These are phyloP conservation scores for Yarrowia hollandica DNA, from an alignment of 805 yeast genomes.

Conservation along the genomic window DNA sequence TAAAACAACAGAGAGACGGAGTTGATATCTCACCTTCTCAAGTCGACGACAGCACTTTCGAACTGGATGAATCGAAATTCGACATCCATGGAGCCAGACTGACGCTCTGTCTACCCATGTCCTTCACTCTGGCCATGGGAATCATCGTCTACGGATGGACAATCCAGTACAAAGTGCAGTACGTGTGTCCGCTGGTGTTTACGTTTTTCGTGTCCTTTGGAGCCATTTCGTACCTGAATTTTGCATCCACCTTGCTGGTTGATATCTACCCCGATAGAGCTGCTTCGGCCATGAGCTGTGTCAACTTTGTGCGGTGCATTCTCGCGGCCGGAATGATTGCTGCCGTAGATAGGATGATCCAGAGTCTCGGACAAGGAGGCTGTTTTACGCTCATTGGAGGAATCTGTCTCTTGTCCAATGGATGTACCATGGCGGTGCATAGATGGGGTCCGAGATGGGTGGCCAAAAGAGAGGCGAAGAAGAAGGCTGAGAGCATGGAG, in stretches of 20 bases:
- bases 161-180: constrained; percentile 48
- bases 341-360: constrained; percentile 60
- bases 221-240: constrained; percentile 46
- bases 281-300: constrained; percentile 71
- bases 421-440: not conserved
- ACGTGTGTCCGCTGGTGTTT: constrained; percentile 58
- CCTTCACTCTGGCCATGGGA: constrained; percentile 45
- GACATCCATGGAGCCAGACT: constrained; percentile 58
- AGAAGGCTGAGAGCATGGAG: too few species aligned
- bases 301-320: constrained; percentile 73
- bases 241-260: constrained; percentile 60
- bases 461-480: not conserved
- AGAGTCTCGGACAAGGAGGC: constrained; percentile 66
- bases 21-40: too few species aligned
- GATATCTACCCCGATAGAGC: constrained; percentile 71
- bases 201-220: constrained; percentile 59
- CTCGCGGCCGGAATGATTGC: constrained; percentile 71
- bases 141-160: constrained; percentile 73
- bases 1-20: not conserved
- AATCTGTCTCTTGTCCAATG: constrained; percentile 33
- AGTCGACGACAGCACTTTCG: not conserved
- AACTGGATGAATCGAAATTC: constrained; percentile 45
- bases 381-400: constrained; percentile 71
- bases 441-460: constrained; percentile 28
- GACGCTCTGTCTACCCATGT: constrained; percentile 48